Percentiles rank a stretch among this genome's conserved stretches.
Conservation (phyloP, 306 rosid species). For the Rosa rugosa region DNA sequence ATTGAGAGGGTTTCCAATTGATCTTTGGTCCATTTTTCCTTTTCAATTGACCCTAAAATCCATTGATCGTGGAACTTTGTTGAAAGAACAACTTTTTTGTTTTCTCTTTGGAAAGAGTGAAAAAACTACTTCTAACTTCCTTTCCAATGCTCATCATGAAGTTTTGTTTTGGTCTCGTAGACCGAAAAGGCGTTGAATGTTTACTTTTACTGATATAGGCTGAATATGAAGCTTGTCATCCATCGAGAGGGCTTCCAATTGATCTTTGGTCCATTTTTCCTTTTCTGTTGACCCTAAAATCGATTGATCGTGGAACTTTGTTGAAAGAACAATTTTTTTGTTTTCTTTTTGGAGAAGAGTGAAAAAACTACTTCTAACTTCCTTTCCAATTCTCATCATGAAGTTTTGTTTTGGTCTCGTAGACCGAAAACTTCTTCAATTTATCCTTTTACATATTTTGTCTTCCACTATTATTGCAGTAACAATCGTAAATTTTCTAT, state of each 20-base stretch:
- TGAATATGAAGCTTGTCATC: slow-evolving; percentile 7
- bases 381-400: background rate
- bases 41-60: background rate
- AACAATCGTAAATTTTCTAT: slow-evolving; percentile 13
- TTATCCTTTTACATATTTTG: background rate
- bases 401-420: background rate
- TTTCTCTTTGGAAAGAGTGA: background rate
- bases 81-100: background rate
- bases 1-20: background rate
- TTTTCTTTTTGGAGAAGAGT: background rate
- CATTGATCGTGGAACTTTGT: background rate
- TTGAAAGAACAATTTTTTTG: background rate
- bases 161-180: background rate
- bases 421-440: background rate
- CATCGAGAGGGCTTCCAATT: background rate
- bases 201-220: background rate
- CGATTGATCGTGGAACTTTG: background rate
- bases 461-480: background rate
- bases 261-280: background rate
- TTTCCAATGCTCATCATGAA: background rate
- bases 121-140: background rate
- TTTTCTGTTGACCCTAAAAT: background rate
- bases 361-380: background rate
- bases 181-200: background rate
- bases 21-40: background rate